phyloP scores from a whole-genome alignment of 1,284 basidiomycete species.

The Bondarzewia mesenterica region DNA sequence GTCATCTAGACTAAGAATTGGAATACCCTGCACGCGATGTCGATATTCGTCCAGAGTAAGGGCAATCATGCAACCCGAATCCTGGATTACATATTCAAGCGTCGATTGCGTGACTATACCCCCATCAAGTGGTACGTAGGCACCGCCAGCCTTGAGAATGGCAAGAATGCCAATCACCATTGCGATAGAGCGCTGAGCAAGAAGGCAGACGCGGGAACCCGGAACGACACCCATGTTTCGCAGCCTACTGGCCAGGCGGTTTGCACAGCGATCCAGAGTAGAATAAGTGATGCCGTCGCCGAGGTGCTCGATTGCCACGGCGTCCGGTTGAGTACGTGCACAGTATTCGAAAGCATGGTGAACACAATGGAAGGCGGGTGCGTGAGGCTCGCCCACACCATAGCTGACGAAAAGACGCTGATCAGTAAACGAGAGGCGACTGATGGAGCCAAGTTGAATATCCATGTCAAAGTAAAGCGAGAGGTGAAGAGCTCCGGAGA shows the following conservation, averaged over 20 bases:
- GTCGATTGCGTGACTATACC: constrained; percentile 48
- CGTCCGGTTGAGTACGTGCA: constrained; percentile 30
- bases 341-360: constrained; percentile 50
- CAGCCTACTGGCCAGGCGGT: constrained; percentile 38
- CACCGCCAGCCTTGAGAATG: constrained; percentile 46
- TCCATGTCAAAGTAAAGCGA: constrained; percentile 8
- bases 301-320: constrained; percentile 44
- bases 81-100: constrained; percentile 41
- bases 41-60: constrained; percentile 39
- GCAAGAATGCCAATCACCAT: constrained; percentile 50
- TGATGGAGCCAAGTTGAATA: constrained; percentile 7
- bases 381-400: constrained; percentile 31
- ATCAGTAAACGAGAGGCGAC: constrained; percentile 28
- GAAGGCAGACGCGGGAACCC: constrained; percentile 42
- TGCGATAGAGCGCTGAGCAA: constrained; percentile 44
- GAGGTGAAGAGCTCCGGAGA: not conserved
- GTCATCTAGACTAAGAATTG: constrained; percentile 37
- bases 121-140: constrained; percentile 52
- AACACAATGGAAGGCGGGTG: constrained; percentile 37
- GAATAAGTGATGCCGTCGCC: constrained; percentile 37
- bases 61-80: constrained; percentile 36
- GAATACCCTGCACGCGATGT: constrained; percentile 25
- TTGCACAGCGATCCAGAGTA: constrained; percentile 41
- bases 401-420: constrained; percentile 36
- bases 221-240: constrained; percentile 35